Evolutionary conservation across 108 stramenopile species (phyloP), one percentile per base, ranked within the genome.

Genomic region (Bacterosira constricta): DNA sequence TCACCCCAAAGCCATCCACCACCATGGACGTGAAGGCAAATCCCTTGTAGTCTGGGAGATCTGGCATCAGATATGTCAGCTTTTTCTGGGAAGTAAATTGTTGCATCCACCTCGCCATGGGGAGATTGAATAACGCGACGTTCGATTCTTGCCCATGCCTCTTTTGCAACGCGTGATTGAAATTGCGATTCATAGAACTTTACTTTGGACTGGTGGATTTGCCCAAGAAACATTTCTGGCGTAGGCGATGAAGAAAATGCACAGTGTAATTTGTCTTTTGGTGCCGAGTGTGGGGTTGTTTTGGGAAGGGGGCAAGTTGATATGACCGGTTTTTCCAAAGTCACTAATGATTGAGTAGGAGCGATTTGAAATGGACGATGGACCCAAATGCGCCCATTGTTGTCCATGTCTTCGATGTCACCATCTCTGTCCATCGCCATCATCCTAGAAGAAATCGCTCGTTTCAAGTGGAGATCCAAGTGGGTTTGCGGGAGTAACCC

Each of bases 1-100:
- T 75, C 73, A 6, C 73, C 79, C 66, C 66, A 80, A 10, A 80
- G 46, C 79, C 73, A 80, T 2, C 79, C 73, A 15, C 79, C 79
- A 44, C 79, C 79, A 27, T 80, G 79, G 11, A 75, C 74, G 47
- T 80, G 79, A 1, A 75, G 39, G 35, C 79, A 80, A 13, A 80
- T 75, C 18, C 79, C 79, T 11, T 75, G 26, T 13, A 69, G 34
- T 63, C 62, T 70, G 18, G 57, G 5, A 20, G 20, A 7, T 21
- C 21, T 31, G 9, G 66, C 39, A 49, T 42, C 3, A 34, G 2
- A 6, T 26, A 3, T 31, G 18, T 47, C 42, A 47, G 18, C 2
- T 1, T 15, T 18, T 0, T 32, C 27, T 6, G 79, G 79, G 17
- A 62, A 34, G 46, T 80, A 80, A 30, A 80, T 62, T 3, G 79